Evolutionary conservation across 1,284 basidiomycete species (phyloP).

Genomic region (Apiotrichum mycotoxinovorans): DNA sequence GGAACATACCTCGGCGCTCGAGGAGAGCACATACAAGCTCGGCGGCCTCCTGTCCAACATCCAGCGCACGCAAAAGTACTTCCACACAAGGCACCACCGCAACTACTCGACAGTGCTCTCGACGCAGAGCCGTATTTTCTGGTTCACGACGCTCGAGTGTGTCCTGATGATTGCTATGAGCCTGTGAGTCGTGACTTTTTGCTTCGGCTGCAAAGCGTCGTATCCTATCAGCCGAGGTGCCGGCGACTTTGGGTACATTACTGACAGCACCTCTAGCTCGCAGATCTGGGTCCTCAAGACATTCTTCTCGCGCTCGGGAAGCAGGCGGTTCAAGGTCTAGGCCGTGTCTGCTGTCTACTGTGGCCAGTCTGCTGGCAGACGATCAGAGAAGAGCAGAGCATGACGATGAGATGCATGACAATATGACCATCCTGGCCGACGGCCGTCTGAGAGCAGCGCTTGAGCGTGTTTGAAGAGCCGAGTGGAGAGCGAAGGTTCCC

Average conservation of each 20-base stretch:
- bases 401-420: conserved; percentile 5
- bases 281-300: conserved; percentile 88
- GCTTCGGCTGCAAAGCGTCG: too few relatives aligned
- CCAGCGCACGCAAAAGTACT: conserved; percentile 83
- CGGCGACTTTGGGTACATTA: background rate
- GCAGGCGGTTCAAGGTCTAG: conserved; percentile 28
- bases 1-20: conserved; percentile 83
- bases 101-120: conserved; percentile 41
- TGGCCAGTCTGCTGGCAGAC: background rate
- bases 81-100: conserved; percentile 44
- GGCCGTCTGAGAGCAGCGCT: too few relatives aligned
- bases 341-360: background rate
- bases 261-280: conserved; percentile 55
- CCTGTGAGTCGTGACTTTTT: conserved; percentile 29
- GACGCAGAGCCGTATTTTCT: conserved; percentile 63
- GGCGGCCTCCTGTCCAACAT: conserved; percentile 79
- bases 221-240: too few relatives aligned
- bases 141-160: conserved; percentile 79
- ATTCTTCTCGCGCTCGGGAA: conserved; percentile 82
- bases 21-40: conserved; percentile 88
- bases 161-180: conserved; percentile 76
- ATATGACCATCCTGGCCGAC: conserved; percentile 4
- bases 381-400: background rate
- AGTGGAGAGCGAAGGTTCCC: too few relatives aligned
- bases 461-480: too few relatives aligned